phyloP scores from a whole-genome alignment of 1,284 basidiomycete genomes.

The Ustilago shanxiensis region DNA sequence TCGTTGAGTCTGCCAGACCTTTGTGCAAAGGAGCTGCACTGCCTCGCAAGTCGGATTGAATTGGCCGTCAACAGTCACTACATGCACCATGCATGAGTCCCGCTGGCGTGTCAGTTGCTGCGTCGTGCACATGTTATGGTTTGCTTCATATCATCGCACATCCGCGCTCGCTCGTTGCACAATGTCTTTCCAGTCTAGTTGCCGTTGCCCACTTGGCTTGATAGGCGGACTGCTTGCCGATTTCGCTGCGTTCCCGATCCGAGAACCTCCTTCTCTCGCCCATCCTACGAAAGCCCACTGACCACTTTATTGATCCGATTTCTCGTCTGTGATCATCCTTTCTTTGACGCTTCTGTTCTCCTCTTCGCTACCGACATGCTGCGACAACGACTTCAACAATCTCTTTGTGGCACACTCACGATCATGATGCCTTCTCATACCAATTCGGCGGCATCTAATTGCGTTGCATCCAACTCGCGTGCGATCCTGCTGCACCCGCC shows the following conservation, averaged over 20 bases:
- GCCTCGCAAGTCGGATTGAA: slow-evolving; percentile 5
- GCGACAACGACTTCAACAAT: slow-evolving; percentile 1
- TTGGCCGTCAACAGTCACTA: slow-evolving; percentile 5
- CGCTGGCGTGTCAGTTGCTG: slow-evolving; percentile 6
- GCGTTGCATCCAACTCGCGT: not conserved
- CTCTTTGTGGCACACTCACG: not conserved
- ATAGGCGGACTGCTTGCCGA: not conserved
- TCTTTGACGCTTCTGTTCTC: not conserved
- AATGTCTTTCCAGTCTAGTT: not conserved
- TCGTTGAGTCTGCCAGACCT: not conserved
- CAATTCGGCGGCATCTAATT: slow-evolving; percentile 7
- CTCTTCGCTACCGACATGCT: not conserved
- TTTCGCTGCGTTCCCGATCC: not conserved
- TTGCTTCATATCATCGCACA: slow-evolving; percentile 9
- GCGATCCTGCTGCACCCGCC: not conserved
- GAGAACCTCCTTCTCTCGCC: not conserved
- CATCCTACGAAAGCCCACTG: not conserved
- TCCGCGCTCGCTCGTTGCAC: not conserved
- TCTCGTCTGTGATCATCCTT: not conserved
- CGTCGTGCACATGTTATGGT: not conserved
- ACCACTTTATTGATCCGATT: not conserved
- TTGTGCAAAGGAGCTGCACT: slow-evolving; percentile 5
- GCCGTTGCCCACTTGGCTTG: not conserved
- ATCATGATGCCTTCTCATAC: slow-evolving; percentile 3
- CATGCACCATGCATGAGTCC: not conserved